Evolutionary conservation across 768 basidiomycete genomes (phyloP), one percentile per base, ranked within the genome.

Genomic region (Suillus discolor): DNA sequence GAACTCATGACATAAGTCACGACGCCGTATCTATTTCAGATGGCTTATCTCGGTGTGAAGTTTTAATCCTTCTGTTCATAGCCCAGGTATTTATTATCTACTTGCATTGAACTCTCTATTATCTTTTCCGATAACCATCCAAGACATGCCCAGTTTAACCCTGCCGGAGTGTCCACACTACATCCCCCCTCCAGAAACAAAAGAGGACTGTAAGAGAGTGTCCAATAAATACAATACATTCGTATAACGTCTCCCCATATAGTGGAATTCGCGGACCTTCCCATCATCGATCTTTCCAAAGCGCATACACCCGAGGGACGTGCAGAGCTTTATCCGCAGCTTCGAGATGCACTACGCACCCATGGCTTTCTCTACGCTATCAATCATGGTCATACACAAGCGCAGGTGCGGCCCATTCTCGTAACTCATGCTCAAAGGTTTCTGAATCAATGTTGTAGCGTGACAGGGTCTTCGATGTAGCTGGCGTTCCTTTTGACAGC

Each of bases 311-410:
- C 75, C 1, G 75, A 78, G 41, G 78, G 76, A 8, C 74, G 75
- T 2, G 73, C 69, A 2, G 75, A 68, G 39, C 74, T 79, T 20
- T 76, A 72, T 7, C 64, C 64, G 2, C 64, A 76, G 53, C 74
- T 73, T 8, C 76, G 75, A 25, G 75, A 78, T 59, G 79, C 78
- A 6, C 73, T 78, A 67, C 70, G 70, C 44, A 72, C 69, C 7
- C 70, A 74, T 39, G 78, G 78, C 4, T 85, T 85, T 64, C 82
- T 85, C 72, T 85, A 84, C 65, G 79, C 81, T 23, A 72, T 84
- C 25, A 84, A 83, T 49, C 83, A 85, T 65, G 82, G 83, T 0
- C 82, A 80, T 63, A 77, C 75, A 1, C 59, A 72, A 6, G 71
- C 72, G 38, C 79, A 83, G 76, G 84, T 82, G 28, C 18, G n/a